Conservation (phyloP, 2,329 filamentous ascomycete genomes). For the Neonectria neomacrospora region DNA sequence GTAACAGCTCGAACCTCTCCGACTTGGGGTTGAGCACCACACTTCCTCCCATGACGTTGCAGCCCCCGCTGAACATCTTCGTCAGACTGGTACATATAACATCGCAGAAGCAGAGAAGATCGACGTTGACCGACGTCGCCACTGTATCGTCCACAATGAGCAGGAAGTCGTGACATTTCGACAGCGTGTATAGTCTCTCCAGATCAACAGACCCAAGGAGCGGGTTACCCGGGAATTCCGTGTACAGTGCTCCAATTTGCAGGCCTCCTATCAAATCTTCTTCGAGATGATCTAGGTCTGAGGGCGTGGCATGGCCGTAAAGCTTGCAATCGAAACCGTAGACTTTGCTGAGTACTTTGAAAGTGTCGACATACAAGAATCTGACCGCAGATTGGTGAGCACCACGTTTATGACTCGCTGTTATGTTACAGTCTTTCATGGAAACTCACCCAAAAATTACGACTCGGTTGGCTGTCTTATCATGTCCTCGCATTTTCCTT, state of each 20-base stretch:
- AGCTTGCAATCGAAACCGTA: constrained; percentile 51
- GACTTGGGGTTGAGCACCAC: constrained; percentile 57
- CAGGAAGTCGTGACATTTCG: constrained; percentile 53
- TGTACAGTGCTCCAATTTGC: constrained; percentile 56
- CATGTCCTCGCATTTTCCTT: neutral
- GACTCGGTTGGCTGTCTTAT: constrained; percentile 24
- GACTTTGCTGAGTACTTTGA: constrained; percentile 46
- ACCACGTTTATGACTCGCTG: neutral
- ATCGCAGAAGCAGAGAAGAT: constrained; percentile 59
- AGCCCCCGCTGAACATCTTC: constrained; percentile 66
- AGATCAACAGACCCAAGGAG: constrained; percentile 47
- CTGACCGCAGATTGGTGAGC: constrained; percentile 22
- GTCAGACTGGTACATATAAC: constrained; percentile 62
- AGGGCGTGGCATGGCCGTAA: constrained; percentile 54
- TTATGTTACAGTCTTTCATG: neutral
- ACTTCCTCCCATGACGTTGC: constrained; percentile 64
- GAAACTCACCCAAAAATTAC: constrained; percentile 44
- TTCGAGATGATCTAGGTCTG: constrained; percentile 55
- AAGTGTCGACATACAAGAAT: constrained; percentile 47
- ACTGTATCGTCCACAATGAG: constrained; percentile 59
- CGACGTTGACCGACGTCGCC: constrained; percentile 57
- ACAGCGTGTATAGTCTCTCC: constrained; percentile 39
- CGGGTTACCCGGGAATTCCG: constrained; percentile 55
- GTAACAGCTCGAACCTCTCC: constrained; percentile 47
- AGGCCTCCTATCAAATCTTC: constrained; percentile 51